These are phyloP conservation scores for Camelina laxa DNA, from an alignment of 345 rosid species.

Conservation along the genomic window DNA sequence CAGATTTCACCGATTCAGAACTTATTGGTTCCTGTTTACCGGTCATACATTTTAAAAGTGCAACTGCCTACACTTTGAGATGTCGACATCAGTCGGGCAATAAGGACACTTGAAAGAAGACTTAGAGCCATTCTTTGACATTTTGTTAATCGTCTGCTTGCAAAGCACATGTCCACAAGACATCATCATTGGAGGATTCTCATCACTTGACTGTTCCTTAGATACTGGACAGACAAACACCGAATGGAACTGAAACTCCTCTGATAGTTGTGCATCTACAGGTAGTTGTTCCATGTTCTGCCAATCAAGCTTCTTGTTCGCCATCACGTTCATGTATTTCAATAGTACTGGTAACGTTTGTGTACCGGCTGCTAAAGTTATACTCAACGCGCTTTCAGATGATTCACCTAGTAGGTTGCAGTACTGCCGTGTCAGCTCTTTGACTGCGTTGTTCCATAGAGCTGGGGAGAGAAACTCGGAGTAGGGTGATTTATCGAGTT, in stretches of 20 bases:
- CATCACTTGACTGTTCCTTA: constrained; percentile 74
- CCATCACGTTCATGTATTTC: constrained; percentile 76
- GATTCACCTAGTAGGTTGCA: constrained; percentile 70
- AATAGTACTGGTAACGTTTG: constrained; percentile 68
- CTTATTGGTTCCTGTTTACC: constrained; percentile 7
- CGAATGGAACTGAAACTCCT: constrained; percentile 75
- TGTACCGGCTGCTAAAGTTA: constrained; percentile 66
- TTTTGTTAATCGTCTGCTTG: constrained; percentile 70
- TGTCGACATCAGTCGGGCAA: constrained; percentile 70
- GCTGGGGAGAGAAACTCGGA: constrained; percentile 54
- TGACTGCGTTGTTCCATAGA: constrained; percentile 58
- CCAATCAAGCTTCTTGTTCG: constrained; percentile 70
- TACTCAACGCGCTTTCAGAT: constrained; percentile 58
- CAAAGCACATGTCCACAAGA: constrained; percentile 82
- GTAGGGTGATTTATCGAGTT: constrained; percentile 61
- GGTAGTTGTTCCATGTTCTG: constrained; percentile 73
- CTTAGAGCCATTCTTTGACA: constrained; percentile 73
- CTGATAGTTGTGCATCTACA: constrained; percentile 61
- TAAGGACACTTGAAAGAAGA: constrained; percentile 70
- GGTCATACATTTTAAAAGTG: constrained; percentile 41
- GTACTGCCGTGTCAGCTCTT: constrained; percentile 69
- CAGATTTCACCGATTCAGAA: constrained; percentile 11
- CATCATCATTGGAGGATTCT: constrained; percentile 84
- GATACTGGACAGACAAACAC: constrained; percentile 79
- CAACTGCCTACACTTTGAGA: constrained; percentile 58